Base-by-base conservation (phyloP, 768 basidiomycete genomes). In the Lactifluus hygrophoroides region DNA sequence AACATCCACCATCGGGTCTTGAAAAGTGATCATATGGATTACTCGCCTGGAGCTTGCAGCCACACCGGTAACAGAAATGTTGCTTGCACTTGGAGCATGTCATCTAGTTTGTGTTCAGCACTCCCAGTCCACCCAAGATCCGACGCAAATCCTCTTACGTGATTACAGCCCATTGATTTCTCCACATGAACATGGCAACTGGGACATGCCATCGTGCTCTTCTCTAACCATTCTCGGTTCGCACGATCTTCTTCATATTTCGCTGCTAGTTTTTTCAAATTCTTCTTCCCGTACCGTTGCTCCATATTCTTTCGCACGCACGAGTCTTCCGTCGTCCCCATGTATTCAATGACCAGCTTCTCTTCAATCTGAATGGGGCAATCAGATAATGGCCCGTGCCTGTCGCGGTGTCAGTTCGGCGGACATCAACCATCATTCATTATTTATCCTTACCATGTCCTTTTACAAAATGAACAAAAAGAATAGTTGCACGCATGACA, bases 51-150 rank as follows among this genome's bases (percentile, higher is more conserved):
- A 92, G 69, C 63, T 75, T 77, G 1, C 70, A 57, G 5, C 86
- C 90, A 67, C 90, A 92, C 5, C 84, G 79, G 65, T 88, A 92
- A 74, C 90, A 93, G 66, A 90, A 93, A 67, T 93, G 90, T 50
- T 80, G 76, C 30, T 71, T 66, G 70, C 90, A 93, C 63, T 82
- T 85, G n/a, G 74, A 71, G 65, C 86, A 91, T 7, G 80, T 86
- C 88, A 90, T 90, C 88, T n/a, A n/a, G n/a, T n/a, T n/a, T 89
- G 59, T 64, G 23, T 61, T 54, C 37, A 13, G 62, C 62, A n/a
- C 17, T 46, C n/a, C n/a, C 23, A 54, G 27, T 14, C 5, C 23
- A 28, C 6, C 10, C 45, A 16, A 35, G 32, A 27, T 34, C 19
- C 45, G 37, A 37, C 25, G 34, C 44, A 21, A 34, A 35, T 38